phyloP scores from a whole-genome alignment of 805 yeast species.

The Myxozyma vanderwaltii region DNA sequence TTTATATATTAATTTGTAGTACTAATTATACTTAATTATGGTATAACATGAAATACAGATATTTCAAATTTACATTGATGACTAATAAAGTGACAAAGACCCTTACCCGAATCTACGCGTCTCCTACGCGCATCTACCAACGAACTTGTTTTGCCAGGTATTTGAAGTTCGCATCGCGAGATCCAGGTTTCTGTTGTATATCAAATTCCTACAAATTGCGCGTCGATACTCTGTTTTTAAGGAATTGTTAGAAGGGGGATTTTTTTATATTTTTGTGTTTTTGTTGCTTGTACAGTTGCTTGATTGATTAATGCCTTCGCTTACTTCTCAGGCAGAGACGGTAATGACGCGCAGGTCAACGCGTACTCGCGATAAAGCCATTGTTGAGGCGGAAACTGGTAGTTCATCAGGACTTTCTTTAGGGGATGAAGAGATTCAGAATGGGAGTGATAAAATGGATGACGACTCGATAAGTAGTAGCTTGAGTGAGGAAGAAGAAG shows the following conservation, averaged over 20 bases:
- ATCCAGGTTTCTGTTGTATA: too few relatives aligned
- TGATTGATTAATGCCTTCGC: neutral
- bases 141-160: too few relatives aligned
- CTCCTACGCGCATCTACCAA: too few relatives aligned
- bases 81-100: neutral
- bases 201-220: too few relatives aligned
- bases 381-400: neutral
- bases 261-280: too few relatives aligned
- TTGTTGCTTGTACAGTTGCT: neutral
- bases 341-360: constrained; percentile 3
- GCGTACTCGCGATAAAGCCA: neutral
- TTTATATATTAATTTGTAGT: too few relatives aligned
- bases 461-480: neutral
- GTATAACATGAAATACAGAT: too few relatives aligned
- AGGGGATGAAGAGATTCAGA: constrained; percentile 8
- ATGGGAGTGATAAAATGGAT: neutral
- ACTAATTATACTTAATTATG: too few relatives aligned
- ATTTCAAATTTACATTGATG: neutral
- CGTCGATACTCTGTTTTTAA: too few relatives aligned
- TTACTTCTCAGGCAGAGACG: neutral
- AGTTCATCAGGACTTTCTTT: neutral
- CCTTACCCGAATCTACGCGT: constrained; percentile 4
- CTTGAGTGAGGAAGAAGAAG: neutral
- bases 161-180: too few relatives aligned
- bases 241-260: too few relatives aligned